Evolutionary conservation across 163 green algal genomes (phyloP).

Genomic region (Chlorella variabilis): DNA sequence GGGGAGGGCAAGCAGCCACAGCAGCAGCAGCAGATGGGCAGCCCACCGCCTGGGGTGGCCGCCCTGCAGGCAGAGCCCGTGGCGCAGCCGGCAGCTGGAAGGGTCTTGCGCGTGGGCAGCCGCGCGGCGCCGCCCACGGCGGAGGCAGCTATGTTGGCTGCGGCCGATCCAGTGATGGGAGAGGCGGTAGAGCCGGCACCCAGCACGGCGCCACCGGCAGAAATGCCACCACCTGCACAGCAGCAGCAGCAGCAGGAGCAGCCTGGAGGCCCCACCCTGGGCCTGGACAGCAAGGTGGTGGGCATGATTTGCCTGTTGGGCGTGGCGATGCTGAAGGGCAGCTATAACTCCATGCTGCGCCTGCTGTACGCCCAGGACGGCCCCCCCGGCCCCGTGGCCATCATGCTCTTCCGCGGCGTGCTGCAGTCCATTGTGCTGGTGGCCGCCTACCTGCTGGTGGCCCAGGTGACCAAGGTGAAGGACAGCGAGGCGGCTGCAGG

Average conservation of each 20-base stretch:
- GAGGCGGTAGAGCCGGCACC: too few species aligned
- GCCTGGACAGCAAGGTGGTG: background rate
- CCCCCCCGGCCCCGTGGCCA: conserved; percentile 26
- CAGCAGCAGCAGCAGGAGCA: background rate
- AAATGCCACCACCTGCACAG: too few species aligned
- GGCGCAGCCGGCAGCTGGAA: too few species aligned
- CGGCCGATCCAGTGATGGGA: too few species aligned
- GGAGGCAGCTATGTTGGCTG: too few species aligned
- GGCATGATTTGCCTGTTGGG: conserved; percentile 44
- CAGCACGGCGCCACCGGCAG: too few species aligned
- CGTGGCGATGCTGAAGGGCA: conserved; percentile 64
- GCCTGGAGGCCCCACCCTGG: background rate
- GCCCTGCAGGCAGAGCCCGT: too few species aligned
- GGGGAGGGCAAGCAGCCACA: too few species aligned
- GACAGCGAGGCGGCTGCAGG: background rate
- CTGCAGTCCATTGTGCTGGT: conserved; percentile 20
- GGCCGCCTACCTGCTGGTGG: conserved; percentile 9
- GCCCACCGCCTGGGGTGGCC: too few species aligned
- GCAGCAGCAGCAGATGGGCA: too few species aligned
- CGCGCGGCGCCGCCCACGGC: too few species aligned
- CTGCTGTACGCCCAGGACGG: conserved; percentile 43
- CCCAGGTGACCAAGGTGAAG: background rate
- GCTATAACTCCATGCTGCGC: conserved; percentile 59
- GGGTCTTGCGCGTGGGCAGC: too few species aligned
- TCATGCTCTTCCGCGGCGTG: conserved; percentile 36